Base-by-base conservation (phyloP, 805 yeast species). In the Suhomyces sp. region DNA sequence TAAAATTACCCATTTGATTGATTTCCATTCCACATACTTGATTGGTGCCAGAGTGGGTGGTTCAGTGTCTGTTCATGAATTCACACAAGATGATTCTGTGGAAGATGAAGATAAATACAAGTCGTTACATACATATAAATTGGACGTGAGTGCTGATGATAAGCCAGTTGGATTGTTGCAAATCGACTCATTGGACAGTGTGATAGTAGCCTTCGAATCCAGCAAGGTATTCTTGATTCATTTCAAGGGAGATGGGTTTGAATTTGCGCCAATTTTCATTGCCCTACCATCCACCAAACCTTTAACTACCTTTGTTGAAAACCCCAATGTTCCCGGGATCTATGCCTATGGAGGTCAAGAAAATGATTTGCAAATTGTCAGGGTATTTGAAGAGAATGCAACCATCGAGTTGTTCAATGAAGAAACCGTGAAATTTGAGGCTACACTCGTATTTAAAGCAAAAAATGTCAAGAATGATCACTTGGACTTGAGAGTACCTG, bases 291-390 rank as follows among this genome's bases (percentile, higher is more conserved):
- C 47, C 21, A 62, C 58, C 25, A 78, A 72, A 3, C 77, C 80
- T 5, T 54, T 81, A 25, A 61, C 69, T 38, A 57, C 78, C 23
- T 75, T 74, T 51, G 54, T 58, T 9, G 55, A 61, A 20, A 77
- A 77, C 48, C 81, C 79, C 3, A 50, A 56, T 11, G 69, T 65
- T 14, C 54, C 56, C 6, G 74, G 76, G 15, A 56, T 79, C 2
- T 77, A 84, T 58, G 95, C 93, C 1, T 76, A 68, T 50, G 97
- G 97, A 22, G 98, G 98, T 19, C 77, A 86, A 51, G 95, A 88
- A 48, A 79, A 79, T 40, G 90, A 86, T 54, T 61, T 85, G 4
- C 75, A 74, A 33, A 60, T 81, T 14, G 55, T 74, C 30, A 46
- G 63, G 27, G 42, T 77, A 15, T 63, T 60, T 32, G 54, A 54